A percentile compares a stretch with the other conserved stretches of the same genome.
Evolutionary conservation across 31 red algal genomes (phyloP).

Genomic region (Endocladia muricata): DNA sequence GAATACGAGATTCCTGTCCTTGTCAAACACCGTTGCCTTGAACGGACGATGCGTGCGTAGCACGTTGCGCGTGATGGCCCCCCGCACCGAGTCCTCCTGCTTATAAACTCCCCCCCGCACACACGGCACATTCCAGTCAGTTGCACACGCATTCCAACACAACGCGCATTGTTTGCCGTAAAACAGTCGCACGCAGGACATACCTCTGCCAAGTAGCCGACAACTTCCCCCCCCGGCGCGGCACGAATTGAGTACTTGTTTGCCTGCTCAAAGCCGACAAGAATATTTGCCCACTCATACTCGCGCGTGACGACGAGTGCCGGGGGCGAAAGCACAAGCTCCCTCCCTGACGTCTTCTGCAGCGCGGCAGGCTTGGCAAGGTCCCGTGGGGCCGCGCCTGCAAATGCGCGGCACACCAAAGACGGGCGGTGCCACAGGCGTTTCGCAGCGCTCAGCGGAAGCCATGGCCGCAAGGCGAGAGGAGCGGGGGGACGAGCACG

Average conservation of each 20-base stretch:
- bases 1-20: constrained; percentile 53
- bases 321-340: constrained; percentile 65
- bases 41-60: constrained; percentile 90
- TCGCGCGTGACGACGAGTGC: constrained; percentile 93
- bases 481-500: too few relatives aligned
- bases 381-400: neutral
- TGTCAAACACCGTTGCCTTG: constrained; percentile 89
- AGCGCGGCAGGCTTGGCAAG: constrained; percentile 20
- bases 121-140: too few relatives aligned
- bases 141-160: too few relatives aligned
- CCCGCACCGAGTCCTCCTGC: constrained; percentile 66
- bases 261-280: constrained; percentile 97
- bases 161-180: too few relatives aligned
- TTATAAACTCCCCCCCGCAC: too few relatives aligned
- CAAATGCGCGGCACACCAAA: too few relatives aligned
- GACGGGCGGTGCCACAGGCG: too few relatives aligned
- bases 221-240: constrained; percentile 81
- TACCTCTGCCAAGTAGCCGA: constrained; percentile 91
- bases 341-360: constrained; percentile 23
- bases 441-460: too few relatives aligned
- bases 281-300: constrained; percentile 91
- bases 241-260: constrained; percentile 91
- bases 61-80: constrained; percentile 62
- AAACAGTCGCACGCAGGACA: too few relatives aligned
- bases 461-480: too few relatives aligned